Percentiles rank a stretch among this genome's conserved stretches.
These are phyloP conservation scores for Cryphonectria naterciae DNA, from an alignment of 2,329 filamentous ascomycete species.

Conservation along the genomic window DNA sequence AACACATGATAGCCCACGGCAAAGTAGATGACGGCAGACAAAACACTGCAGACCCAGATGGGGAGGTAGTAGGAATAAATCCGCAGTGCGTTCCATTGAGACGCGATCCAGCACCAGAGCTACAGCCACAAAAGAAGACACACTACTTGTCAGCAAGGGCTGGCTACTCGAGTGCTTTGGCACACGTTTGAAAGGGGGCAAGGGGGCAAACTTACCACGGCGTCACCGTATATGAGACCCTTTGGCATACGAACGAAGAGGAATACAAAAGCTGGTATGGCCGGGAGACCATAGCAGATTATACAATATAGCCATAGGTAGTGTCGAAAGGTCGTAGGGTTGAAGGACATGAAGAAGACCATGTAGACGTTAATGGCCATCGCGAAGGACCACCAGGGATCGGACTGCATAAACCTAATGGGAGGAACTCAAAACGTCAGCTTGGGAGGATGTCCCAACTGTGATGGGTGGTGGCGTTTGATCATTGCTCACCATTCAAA, in stretches of 20 bases:
- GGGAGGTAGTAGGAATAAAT: slow-evolving; percentile 66
- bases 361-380: slow-evolving; percentile 85
- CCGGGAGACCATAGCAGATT: slow-evolving; percentile 73
- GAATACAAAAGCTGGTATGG: slow-evolving; percentile 67
- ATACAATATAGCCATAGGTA: slow-evolving; percentile 73
- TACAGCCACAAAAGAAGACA: slow-evolving; percentile 33
- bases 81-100: slow-evolving; percentile 57
- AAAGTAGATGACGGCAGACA: slow-evolving; percentile 59
- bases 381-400: slow-evolving; percentile 76
- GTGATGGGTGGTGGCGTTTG: not conserved
- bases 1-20: slow-evolving; percentile 65
- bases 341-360: slow-evolving; percentile 64
- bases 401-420: slow-evolving; percentile 74
- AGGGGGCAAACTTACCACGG: slow-evolving; percentile 50
- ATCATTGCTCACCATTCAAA: slow-evolving; percentile 66
- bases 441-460: not conserved
- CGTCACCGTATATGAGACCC: slow-evolving; percentile 57
- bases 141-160: not conserved
- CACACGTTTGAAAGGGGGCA: not conserved
- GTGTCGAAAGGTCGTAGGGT: slow-evolving; percentile 69
- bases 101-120: slow-evolving; percentile 67
- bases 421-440: not conserved
- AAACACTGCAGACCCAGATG: slow-evolving; percentile 62
- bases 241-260: slow-evolving; percentile 56
- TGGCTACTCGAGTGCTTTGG: not conserved